Conservation (phyloP, 2,329 filamentous ascomycete species). For the Claviceps africana region DNA sequence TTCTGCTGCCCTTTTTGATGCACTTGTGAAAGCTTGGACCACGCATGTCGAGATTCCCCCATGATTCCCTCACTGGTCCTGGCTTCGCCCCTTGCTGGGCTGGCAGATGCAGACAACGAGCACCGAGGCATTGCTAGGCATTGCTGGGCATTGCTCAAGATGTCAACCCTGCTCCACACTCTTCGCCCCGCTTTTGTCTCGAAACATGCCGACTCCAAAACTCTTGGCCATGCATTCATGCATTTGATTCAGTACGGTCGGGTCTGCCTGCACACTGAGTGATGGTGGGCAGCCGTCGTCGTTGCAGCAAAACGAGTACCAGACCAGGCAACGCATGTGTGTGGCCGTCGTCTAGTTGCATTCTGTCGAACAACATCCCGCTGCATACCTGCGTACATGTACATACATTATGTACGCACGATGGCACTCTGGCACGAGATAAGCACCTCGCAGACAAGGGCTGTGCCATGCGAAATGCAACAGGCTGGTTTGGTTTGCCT, state of each 20-base stretch:
- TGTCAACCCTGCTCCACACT: too few relatives aligned
- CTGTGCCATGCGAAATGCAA: slow-evolving; percentile 1
- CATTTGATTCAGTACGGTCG: too few relatives aligned
- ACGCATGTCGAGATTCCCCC: background rate
- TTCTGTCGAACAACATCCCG: too few relatives aligned
- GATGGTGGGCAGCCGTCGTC: too few relatives aligned
- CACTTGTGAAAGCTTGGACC: background rate
- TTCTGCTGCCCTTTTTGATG: too few relatives aligned
- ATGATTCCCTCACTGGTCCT: background rate
- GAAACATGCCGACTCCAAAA: background rate
- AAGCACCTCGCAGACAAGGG: background rate
- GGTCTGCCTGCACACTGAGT: too few relatives aligned
- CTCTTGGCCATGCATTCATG: too few relatives aligned
- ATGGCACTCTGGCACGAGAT: background rate
- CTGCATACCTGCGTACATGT: background rate
- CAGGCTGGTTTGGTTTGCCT: background rate
- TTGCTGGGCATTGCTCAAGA: too few relatives aligned
- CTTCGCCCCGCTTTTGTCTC: background rate
- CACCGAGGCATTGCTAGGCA: background rate
- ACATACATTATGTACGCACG: background rate
- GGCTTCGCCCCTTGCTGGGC: background rate
- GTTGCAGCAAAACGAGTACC: too few relatives aligned
- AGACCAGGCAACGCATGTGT: too few relatives aligned
- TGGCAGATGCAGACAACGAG: background rate
- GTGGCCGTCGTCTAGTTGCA: too few relatives aligned